These are phyloP conservation scores for Globisporangium nagaii DNA, from an alignment of 352 stramenopile genomes.

Conservation along the genomic window DNA sequence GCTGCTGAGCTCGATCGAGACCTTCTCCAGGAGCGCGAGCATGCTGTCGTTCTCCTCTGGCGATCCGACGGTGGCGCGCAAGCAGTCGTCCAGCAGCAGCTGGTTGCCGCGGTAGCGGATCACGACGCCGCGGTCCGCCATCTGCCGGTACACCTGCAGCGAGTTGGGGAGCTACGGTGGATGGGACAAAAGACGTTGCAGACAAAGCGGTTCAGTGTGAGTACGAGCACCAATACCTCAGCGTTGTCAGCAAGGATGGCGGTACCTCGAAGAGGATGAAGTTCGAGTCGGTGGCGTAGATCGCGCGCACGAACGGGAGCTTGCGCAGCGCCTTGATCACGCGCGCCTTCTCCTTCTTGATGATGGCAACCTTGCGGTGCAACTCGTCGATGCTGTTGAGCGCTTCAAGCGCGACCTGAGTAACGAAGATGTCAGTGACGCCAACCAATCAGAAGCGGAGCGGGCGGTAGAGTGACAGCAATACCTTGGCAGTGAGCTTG, in stretches of 20 bases:
- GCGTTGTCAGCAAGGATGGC: not conserved
- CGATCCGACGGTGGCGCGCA: conserved; percentile 94
- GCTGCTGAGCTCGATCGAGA: conserved; percentile 39
- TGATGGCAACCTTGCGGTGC: conserved; percentile 51
- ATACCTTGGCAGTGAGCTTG: conserved; percentile 90
- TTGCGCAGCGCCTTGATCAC: conserved; percentile 81
- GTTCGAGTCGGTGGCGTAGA: conserved; percentile 96
- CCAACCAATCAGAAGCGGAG: too few species aligned
- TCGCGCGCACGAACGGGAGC: conserved; percentile 90
- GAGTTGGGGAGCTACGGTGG: conserved; percentile 70
- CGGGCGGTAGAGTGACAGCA: too few species aligned
- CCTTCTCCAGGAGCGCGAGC: conserved; percentile 76
- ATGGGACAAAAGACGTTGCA: not conserved
- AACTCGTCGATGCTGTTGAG: conserved; percentile 54
- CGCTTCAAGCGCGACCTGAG: conserved; percentile 60
- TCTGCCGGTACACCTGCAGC: conserved; percentile 92
- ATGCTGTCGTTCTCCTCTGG: conserved; percentile 92
- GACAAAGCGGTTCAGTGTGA: not conserved
- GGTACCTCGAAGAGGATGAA: conserved; percentile 96
- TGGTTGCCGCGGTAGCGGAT: conserved; percentile 97
- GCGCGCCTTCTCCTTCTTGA: conserved; percentile 80
- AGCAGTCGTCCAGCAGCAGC: conserved; percentile 92
- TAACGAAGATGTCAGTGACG: too few species aligned
- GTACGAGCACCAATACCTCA: not conserved
- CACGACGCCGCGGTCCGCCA: conserved; percentile 92